Base-by-base conservation (phyloP, 352 stramenopile species). In the Globisporangium mamillatum region DNA sequence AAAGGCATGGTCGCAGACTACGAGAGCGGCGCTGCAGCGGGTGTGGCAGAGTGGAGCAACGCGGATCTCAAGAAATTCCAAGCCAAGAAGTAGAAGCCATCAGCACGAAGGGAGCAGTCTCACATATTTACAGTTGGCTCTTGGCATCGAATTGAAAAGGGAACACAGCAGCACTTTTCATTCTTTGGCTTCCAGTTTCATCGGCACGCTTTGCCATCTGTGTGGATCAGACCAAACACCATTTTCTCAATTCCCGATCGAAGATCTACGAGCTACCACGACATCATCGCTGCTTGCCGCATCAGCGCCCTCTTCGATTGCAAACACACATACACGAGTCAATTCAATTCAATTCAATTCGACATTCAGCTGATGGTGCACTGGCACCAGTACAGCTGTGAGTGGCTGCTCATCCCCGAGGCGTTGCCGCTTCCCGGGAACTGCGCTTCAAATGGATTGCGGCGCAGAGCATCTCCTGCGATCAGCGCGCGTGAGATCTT, bases 1-100 rank as follows among this genome's bases (percentile, higher is more conserved):
- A 90, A 89, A 64, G 77, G 73, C 38, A 94, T 94, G 81, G 54
- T 92, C 22, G 65, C 70, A 2, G 82, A 92, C 70, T 94, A 88
- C 55, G 86, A 94, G 66, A 82, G 67, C 22, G 71, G 68, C 29
- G 29, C 48, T 46, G 38, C 12, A 1, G 64, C 76, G 34, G 76
- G 75, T 29, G 7, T 84, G 32, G 84, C 78, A 38, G 77, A 85
- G 65, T 86, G 73, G 73, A 86, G 63, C 29, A 76, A 88, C 63
- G 61, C 66, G 10, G 84, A 88, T 4, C 60, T 92, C 27, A 88
- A 89, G 70, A 76, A 76, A 67, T 81, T 87, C 20, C 73, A 86
- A 66, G 27, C 46, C 1, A 62, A 62, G 16, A 68, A 68, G 50
- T 27, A 50, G 5, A 22, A 50, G 20, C 22, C n/a, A n/a, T 9